Evolutionary conservation across 1,284 basidiomycete species (phyloP), one percentile per base, ranked within the genome.

Genomic region (Cutaneotrichosporon dermatis): DNA sequence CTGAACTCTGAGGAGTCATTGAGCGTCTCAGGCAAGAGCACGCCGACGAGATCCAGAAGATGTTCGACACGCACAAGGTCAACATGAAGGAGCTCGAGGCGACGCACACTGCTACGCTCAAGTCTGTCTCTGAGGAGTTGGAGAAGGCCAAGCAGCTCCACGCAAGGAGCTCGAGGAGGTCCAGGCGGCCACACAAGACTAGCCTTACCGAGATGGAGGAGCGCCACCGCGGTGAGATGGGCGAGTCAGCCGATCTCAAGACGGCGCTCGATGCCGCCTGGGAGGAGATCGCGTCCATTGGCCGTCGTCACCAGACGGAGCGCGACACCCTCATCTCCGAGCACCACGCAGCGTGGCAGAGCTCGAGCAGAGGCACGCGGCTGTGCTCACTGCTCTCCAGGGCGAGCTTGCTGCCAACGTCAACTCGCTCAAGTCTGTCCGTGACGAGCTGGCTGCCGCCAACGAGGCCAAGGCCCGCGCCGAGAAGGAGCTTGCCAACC

Each of bases 21-120:
- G 62, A 59, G 51, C 62, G 59, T 25, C 50, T 64, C 44, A 51
- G 64, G 41, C 64, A 69, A 43, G 68, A 72, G 46, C 70, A 73
- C 58, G 65, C 67, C n/a, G 67, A 69, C 37, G 60, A 66, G 57
- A 51, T 66, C 34, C 51, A 60, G 40, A 64, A 59, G 50, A 56
- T 66, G 33, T 57, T 57, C 34, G 57, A 42, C 42, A 51, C 48
- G 16, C 65, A 66, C 55, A 44, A 46, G 36, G 54, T 56, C 34
- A 49, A 49, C 13, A 57, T 66, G 49, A 52, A 55, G 44, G 55
- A 51, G n/a, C 58, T 66, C 25, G 62, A 60, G 54, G 55, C 57
- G 10, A 60, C 63, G 54, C 65, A 66, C 58, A 44, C 44, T 42
- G 48, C 45, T 15, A 54, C 60, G 1, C 16, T 64, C 4, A 50